These are phyloP conservation scores for Trametes sp. DNA, from an alignment of 1,284 basidiomycete genomes.

Conservation along the genomic window DNA sequence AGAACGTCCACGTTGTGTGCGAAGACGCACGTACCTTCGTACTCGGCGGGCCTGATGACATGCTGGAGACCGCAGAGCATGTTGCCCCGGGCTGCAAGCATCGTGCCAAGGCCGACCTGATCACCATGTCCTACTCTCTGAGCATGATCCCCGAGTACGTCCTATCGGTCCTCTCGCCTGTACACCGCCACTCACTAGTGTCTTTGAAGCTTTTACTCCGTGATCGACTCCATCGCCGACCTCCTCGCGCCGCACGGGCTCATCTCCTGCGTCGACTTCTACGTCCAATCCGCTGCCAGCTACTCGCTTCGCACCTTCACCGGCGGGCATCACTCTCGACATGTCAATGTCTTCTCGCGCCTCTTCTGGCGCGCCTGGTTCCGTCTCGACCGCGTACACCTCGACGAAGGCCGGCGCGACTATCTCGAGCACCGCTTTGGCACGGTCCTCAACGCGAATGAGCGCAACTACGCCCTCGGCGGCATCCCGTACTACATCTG, in stretches of 20 bases:
- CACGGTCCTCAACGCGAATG: constrained; percentile 32
- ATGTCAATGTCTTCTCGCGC: constrained; percentile 33
- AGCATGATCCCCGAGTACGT: constrained; percentile 36
- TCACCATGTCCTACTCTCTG: constrained; percentile 34
- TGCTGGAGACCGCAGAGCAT: constrained; percentile 1
- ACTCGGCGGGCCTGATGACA: constrained; percentile 1
- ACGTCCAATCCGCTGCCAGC: constrained; percentile 32
- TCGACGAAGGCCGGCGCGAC: constrained; percentile 32
- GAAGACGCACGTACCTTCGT: constrained; percentile 33
- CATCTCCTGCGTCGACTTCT: constrained; percentile 34
- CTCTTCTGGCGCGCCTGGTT: constrained; percentile 35
- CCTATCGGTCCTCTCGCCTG: too few species aligned
- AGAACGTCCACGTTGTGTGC: constrained; percentile 33
- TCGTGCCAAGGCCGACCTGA: constrained; percentile 26
- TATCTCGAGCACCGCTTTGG: constrained; percentile 36
- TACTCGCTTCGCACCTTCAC: constrained; percentile 35
- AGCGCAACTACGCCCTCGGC: constrained; percentile 31
- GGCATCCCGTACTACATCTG: constrained; percentile 34
- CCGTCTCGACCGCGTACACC: constrained; percentile 33
- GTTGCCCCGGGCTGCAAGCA: constrained; percentile 10
- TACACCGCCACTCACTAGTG: not conserved
- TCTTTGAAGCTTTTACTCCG: constrained; percentile 32
- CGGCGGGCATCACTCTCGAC: constrained; percentile 31
- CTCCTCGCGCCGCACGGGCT: constrained; percentile 31
- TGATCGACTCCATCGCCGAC: constrained; percentile 32